Base-by-base conservation (phyloP, 176 grass and related monocot genomes). In the Aegilops umbellulata region DNA sequence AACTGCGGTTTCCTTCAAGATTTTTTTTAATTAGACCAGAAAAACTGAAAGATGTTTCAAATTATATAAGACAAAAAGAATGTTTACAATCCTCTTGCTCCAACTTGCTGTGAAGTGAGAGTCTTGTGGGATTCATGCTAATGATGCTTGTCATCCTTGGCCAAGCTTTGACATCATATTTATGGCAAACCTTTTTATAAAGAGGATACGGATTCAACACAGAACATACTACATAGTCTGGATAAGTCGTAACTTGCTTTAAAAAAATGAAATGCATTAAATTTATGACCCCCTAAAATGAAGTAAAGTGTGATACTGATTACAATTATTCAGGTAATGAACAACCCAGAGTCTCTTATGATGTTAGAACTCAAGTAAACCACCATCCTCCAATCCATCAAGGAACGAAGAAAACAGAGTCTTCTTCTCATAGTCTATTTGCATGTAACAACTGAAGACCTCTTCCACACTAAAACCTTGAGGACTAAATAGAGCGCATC, bases 41-140 rank as follows among this genome's bases (percentile, higher is more conserved):
- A 83, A 82, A 83, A 70, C 2, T 31, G 23, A 88, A 60, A 22
- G 27, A 17, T 47, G 6, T 46, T 46, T 32, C 47, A 44, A 67
- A 36, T 36, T 67, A 66, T 30, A 82, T 27, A 86, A 32, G 67
- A 81, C 1, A 24, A 6, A 57, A 76, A 32, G 42, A 23, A 86
- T 74, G 10, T 66, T 20, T 46, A 26, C 25, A 51, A 51, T 75
- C 42, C 72, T 51, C 15, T 75, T 75, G 72, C 72, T 51, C 14
- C 14, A 51, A 75, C 24, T 51, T 4, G 47, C 4, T 75, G 42
- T 29, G 24, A 49, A 23, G 60, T 82, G 61, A 76, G 32, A 41
- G 10, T 22, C 46, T 76, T 85, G 24, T 81, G 74, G 58, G 49
- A 80, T 84, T 73, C 7, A 69, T 7, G 10, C 38, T 46, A 83